Base-by-base conservation (phyloP, 768 basidiomycete species). In the Russula sp. region DNA sequence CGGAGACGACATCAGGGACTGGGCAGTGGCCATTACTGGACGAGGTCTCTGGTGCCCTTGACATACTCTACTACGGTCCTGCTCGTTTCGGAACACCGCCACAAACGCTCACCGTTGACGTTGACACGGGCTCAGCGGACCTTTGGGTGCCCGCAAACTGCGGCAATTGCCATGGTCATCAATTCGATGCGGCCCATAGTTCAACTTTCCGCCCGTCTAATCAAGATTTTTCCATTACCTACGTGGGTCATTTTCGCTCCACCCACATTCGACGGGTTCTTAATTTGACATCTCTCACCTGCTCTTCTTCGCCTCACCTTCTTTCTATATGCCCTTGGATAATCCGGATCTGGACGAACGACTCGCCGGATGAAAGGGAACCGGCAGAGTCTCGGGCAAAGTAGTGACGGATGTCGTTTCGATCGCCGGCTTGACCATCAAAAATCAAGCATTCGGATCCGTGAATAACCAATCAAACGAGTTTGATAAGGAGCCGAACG, bases 121-220 rank as follows among this genome's bases (percentile, higher is more conserved):
- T 89, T 67, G 88, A 90, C 72, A 89, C 88, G 3, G 86, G 88
- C 56, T 85, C 83, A 8, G 77, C 82, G 38, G 88, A 90, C 71
- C 76, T 86, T n/a, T 89, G 87, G 84, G 72, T 80, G 22, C 78
- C 81, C 32, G 71, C 74, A 16, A 58, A 70, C 50, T 84, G 83
- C 69, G 16, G 52, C 1, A 42, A 67, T 18, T 85, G 83, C 64
- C 64, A 65, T n/a, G 71, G 73, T 53, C 71, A 57, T 16, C 77
- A 78, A 60, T 84, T 81, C 65, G 63, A 77, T 24, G 64, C 77
- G 2, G 61, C 60, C 5, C 64, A 67, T 20, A 86, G 84, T 69
- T 73, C 71, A 5, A 80, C 83, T 5, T 85, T 76, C 69, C 66
- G 49, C 10, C 68, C 75, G 50, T 74, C 65, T 24, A 67, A 63